Conservation (phyloP, 306 rosid genomes). For the Canavalia ensiformis region DNA sequence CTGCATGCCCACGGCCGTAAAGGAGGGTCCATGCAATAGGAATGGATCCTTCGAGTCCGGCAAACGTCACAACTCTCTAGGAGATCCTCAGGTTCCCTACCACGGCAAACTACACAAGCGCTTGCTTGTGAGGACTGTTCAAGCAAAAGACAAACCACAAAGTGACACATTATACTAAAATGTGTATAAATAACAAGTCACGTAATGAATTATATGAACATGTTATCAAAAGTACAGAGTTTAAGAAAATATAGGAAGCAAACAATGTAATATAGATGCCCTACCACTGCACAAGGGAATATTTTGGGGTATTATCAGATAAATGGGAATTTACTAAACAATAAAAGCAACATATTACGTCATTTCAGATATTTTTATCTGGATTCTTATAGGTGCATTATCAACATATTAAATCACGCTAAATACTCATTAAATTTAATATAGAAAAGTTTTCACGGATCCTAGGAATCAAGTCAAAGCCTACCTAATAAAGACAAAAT, state of each 20-base stretch:
- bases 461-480: not conserved
- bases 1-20: conserved; percentile 81
- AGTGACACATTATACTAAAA: not conserved
- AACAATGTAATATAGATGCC: conserved; percentile 8
- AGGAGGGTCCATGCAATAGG: conserved; percentile 89
- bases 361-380: not conserved
- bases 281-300: conserved; percentile 5
- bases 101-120: conserved; percentile 69
- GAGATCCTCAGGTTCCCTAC: conserved; percentile 77
- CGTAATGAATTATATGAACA: conserved; percentile 28
- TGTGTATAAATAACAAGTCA: conserved; percentile 40
- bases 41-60: conserved; percentile 54
- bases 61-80: conserved; percentile 68
- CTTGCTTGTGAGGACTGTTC: conserved; percentile 54
- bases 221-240: conserved; percentile 32
- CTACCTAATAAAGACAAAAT: not conserved
- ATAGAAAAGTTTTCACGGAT: not conserved
- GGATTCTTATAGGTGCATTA: not conserved
- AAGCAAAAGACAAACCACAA: conserved; percentile 42
- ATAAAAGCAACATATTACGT: not conserved
- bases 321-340: conserved; percentile 7
- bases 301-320: conserved; percentile 7
- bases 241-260: conserved; percentile 34
- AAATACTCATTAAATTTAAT: conserved; percentile 1
- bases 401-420: conserved; percentile 8